A percentile compares a stretch with the other conserved stretches of the same genome.
These are phyloP conservation scores for Rhizopogon vesiculosus DNA, from an alignment of 768 basidiomycete species.

Conservation along the genomic window DNA sequence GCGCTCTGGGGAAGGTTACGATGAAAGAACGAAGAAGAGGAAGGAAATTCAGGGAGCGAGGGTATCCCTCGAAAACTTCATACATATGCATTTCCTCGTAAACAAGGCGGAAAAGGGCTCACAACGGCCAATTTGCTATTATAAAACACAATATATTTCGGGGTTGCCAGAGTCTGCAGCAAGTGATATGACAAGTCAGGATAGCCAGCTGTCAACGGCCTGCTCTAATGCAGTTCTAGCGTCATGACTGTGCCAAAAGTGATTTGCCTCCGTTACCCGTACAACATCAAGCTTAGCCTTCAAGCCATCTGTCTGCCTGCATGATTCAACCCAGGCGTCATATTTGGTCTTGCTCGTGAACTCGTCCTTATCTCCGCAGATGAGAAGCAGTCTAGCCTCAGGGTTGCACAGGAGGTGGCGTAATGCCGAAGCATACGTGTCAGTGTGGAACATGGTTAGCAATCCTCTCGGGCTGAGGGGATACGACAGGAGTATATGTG, in stretches of 20 bases:
- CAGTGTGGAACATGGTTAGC: slow-evolving; percentile 64
- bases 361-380: slow-evolving; percentile 68
- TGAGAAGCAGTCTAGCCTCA: slow-evolving; percentile 49
- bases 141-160: background rate
- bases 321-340: slow-evolving; percentile 44
- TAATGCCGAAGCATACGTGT: slow-evolving; percentile 49
- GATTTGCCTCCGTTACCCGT: slow-evolving; percentile 46
- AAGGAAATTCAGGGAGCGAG: no score
- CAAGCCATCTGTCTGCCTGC: slow-evolving; percentile 24
- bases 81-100: no score
- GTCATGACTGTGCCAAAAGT: slow-evolving; percentile 58
- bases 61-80: no score
- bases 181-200: background rate
- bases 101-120: no score
- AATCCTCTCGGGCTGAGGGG: slow-evolving; percentile 63
- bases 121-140: no score
- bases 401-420: slow-evolving; percentile 42
- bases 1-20: no score
- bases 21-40: no score
- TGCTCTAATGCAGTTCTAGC: slow-evolving; percentile 16
- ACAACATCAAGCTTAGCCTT: slow-evolving; percentile 25
- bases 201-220: slow-evolving; percentile 18
- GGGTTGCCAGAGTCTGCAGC: background rate
- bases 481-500: slow-evolving; percentile 72
- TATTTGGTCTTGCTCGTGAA: slow-evolving; percentile 60